Evolutionary conservation across 192 early-diverging fungal genomes (phyloP), one percentile per base, ranked within the genome.

Genomic region (Umbelopsis vinacea): DNA sequence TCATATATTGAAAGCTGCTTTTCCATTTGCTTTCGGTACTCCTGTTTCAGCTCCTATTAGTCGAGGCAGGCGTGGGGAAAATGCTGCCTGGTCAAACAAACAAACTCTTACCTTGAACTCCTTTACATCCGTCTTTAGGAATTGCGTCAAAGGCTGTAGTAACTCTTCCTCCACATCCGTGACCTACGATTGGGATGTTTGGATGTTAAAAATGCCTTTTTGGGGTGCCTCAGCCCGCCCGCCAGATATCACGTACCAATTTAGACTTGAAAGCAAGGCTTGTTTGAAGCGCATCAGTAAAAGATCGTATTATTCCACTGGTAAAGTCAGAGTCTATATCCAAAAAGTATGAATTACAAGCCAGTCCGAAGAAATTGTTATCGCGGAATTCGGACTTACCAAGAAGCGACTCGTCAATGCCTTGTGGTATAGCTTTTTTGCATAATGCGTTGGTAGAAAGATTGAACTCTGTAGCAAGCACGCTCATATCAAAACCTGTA

Each of bases 71-170:
- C 11, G 11, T 43, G 40, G 40, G 40, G 40, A 43, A 43, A 43
- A 43, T 1, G 8, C 40, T 43, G 8, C 11, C 40, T 12, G 11
- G 40, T 29, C 29, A 29, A 29, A 29, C 29, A 29, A 43, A 43
- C 40, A 23, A 46, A 26, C 24, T 29, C 75, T 76, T 67, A 88
- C 89, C 75, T 89, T 89, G 46, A 90, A 88, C 15, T 89, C 87
- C 66, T 83, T 89, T 37, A 90, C 71, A 23, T 92, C 90, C 12
- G 81, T 86, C 70, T 86, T 88, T 2, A 86, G 78, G 71, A 87
- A 86, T 1, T 80, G 74, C 33, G 84, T 78, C 33, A 91, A 57
- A 15, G 91, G 89, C 43, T 83, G 82, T n/a, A 89, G 48, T 15
- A 91, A 43, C 33, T 83, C 75, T 37, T 92, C 89, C 37, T 83